A percentile compares a stretch with the other conserved stretches of the same genome.
Conservation (phyloP, 495 filamentous ascomycete species). For the Podospora pseudopauciseta region DNA sequence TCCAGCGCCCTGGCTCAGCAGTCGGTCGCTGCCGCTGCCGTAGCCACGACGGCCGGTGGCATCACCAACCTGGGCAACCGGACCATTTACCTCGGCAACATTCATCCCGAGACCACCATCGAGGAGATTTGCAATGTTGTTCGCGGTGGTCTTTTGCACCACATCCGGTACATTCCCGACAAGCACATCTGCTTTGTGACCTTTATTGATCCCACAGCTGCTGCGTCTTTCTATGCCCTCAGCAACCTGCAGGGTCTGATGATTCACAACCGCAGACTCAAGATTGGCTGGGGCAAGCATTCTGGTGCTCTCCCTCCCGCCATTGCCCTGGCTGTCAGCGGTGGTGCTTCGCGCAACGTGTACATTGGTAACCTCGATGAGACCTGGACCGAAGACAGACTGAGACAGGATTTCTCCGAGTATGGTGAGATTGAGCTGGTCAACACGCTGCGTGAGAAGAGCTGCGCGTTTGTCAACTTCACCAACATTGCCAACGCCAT, state of each 20-base stretch:
- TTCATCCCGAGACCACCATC: conserved; percentile 96
- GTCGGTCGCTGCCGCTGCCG: conserved; percentile 92
- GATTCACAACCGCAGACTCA: conserved; percentile 97
- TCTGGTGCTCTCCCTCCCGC: conserved; percentile 94
- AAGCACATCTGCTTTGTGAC: conserved; percentile 99
- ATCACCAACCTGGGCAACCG: conserved; percentile 96
- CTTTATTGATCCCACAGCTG: conserved; percentile 97
- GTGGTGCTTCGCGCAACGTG: conserved; percentile 92
- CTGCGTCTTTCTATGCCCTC: conserved; percentile 94
- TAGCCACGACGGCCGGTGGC: conserved; percentile 92
- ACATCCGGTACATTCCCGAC: conserved; percentile 98
- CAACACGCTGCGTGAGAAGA: conserved; percentile 96
- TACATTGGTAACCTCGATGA: conserved; percentile 98
- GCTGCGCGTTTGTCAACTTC: conserved; percentile 98
- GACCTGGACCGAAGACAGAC: conserved; percentile 90
- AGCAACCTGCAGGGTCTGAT: conserved; percentile 96
- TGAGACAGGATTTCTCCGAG: conserved; percentile 95
- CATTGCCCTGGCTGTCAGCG: conserved; percentile 93
- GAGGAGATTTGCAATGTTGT: conserved; percentile 99
- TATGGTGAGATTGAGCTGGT: conserved; percentile 98
- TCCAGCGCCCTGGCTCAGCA: conserved; percentile 95
- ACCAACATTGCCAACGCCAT: conserved; percentile 99
- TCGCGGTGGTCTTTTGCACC: conserved; percentile 86
- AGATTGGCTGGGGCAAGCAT: conserved; percentile 99
- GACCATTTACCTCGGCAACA: conserved; percentile 97